These are phyloP conservation scores for Kwoniella bestiolae DNA, from an alignment of 768 basidiomycete genomes.

Conservation along the genomic window DNA sequence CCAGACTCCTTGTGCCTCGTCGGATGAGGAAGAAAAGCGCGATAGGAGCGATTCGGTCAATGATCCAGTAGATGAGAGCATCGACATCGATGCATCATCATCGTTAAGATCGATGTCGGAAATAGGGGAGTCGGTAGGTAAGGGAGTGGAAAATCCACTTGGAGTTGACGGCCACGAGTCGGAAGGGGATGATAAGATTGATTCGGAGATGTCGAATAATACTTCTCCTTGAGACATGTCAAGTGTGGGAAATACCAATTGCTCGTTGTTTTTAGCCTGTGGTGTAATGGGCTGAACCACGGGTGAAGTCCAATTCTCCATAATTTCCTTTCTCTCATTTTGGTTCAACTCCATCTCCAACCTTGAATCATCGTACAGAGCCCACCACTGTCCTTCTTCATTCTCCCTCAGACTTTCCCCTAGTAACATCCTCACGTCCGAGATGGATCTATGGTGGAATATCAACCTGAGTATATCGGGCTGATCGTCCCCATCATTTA, in stretches of 20 bases:
- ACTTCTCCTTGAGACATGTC: conserved; percentile 22
- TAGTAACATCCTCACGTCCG: conserved; percentile 31
- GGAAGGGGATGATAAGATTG: conserved; percentile 1
- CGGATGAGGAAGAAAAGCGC: conserved; percentile 3
- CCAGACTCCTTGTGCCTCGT: conserved; percentile 22
- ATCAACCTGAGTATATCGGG: conserved; percentile 41
- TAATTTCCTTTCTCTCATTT: conserved; percentile 32
- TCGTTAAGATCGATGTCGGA: not conserved
- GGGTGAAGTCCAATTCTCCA: conserved; percentile 36
- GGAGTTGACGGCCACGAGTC: conserved; percentile 18
- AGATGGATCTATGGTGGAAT: conserved; percentile 36
- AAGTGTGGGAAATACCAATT: conserved; percentile 27
- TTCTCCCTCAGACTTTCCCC: conserved; percentile 32
- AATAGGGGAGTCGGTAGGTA: not conserved
- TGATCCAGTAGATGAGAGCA: conserved; percentile 5
- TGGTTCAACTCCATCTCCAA: conserved; percentile 19
- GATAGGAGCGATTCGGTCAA: conserved; percentile 33
- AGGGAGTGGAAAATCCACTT: conserved; percentile 18
- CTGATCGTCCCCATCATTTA: conserved; percentile 26
- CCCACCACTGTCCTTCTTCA: conserved; percentile 37
- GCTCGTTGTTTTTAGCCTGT: not conserved
- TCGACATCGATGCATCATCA: not conserved
- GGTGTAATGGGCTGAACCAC: not conserved
- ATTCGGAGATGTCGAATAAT: conserved; percentile 18
- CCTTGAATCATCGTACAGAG: conserved; percentile 15